Percentiles rank a stretch among this genome's conserved stretches.
Evolutionary conservation across 306 rosid species (phyloP).

Genomic region (Comarum palustre): DNA sequence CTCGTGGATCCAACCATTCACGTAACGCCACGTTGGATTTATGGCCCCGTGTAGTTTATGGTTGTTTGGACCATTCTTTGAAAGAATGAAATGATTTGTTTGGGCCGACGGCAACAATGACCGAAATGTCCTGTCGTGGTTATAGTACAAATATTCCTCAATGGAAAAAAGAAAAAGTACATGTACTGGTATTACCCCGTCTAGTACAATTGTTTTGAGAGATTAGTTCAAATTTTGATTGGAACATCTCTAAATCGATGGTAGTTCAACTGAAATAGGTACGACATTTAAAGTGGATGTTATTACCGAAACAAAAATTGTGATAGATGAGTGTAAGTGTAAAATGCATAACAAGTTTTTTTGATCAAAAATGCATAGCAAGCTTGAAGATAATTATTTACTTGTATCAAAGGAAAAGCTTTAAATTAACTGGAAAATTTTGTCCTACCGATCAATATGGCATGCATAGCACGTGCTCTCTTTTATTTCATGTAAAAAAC

Average conservation of each 20-base stretch:
- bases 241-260: not conserved
- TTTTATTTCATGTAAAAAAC: too few relatives aligned
- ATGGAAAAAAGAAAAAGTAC: not conserved
- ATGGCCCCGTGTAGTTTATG: not conserved
- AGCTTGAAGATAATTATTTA: too few relatives aligned
- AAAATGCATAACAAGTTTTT: too few relatives aligned
- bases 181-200: not conserved
- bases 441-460: too few relatives aligned
- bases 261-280: not conserved
- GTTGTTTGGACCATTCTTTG: slow-evolving; percentile 2
- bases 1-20: not conserved
- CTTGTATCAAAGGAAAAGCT: too few relatives aligned
- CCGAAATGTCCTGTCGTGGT: not conserved
- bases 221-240: not conserved
- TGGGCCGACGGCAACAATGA: not conserved
- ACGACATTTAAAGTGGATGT: not conserved
- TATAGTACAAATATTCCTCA: not conserved
- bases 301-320: too few relatives aligned
- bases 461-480: too few relatives aligned
- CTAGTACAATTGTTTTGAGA: not conserved
- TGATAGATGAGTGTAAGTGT: too few relatives aligned
- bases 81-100: not conserved
- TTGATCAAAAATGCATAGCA: too few relatives aligned
- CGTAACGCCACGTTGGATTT: not conserved
- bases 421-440: too few relatives aligned